Base-by-base conservation (phyloP, 139 green algal genomes). In the Picochlorum sp. region DNA sequence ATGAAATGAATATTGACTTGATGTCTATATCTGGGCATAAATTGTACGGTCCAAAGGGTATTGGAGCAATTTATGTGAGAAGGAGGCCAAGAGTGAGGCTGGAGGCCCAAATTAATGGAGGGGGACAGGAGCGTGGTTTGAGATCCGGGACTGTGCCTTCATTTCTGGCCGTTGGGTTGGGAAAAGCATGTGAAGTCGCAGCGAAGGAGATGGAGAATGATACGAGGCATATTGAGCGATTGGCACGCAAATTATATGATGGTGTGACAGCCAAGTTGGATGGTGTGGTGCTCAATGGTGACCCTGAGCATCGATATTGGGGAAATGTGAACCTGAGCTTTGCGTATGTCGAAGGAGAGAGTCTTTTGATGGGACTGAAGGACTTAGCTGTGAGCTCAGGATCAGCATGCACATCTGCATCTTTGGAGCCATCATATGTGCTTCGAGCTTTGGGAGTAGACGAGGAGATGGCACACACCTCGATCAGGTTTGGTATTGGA, bases 321-420 rank as follows among this genome's bases (percentile, higher is more conserved):
- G 71, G 71, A 24, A 74, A 97, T 71, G 68, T 90, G 5, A 99
- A 99, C 83, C 73, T 99, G 34, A 94, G 83, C 13, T 99, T 98
- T 74, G 88, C 90, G 0, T 96, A 95, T 64, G 94, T 99, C 49
- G 94, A 99, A 82, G 94, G 94, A 3, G 90, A 96, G 72, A 91
- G 79, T 9, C 78, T 97, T 44, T 86, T 99, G 55, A 99, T 99
- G 94, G 93, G 93, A 6, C 85, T 98, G 16, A 97, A 97, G 75
- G 85, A 95, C 57, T 65, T 97, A 20, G 92, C 92, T 2, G 86
- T 97, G 41, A 89, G 76, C 28, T 90, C 76, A 57, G 93, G 93
- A 59, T 86, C 62, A 58, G 92, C 94, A 7, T 99, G 94, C 84
- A 99, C 94, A 52, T 87, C 69, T 58, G 92, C 94, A 20, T 89